Percentiles rank a stretch among this genome's conserved stretches.
Evolutionary conservation across 352 stramenopile genomes (phyloP).

Genomic region (Globisporangium echinulatum): DNA sequence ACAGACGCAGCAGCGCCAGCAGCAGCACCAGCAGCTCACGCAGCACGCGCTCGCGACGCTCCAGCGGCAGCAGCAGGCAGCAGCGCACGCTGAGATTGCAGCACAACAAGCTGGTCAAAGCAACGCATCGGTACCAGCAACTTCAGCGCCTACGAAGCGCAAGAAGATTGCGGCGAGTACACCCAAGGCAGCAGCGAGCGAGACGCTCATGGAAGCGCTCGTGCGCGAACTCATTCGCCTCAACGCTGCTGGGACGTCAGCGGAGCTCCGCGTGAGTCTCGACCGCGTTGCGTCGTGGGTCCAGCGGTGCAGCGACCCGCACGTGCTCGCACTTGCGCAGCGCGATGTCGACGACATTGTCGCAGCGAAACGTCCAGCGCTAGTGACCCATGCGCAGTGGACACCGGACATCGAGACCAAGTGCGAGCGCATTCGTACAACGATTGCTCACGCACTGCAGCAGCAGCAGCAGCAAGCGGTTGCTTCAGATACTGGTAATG

Average conservation of each 20-base stretch:
- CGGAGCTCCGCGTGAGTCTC: constrained; percentile 43
- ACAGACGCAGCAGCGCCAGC: constrained; percentile 22
- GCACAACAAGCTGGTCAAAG: constrained; percentile 12
- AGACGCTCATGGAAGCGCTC: constrained; percentile 58
- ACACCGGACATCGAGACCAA: constrained; percentile 51
- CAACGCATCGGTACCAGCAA: constrained; percentile 8
- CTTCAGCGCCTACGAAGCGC: constrained; percentile 23
- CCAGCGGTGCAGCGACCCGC: constrained; percentile 37
- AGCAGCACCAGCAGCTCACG: constrained; percentile 37
- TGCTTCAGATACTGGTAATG: too few species aligned
- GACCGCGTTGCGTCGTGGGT: constrained; percentile 58
- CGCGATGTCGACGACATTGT: constrained; percentile 47
- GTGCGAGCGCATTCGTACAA: constrained; percentile 45
- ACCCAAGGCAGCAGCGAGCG: constrained; percentile 1
- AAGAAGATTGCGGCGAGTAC: constrained; percentile 18
- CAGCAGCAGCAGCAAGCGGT: constrained; percentile 9
- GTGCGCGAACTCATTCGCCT: constrained; percentile 47
- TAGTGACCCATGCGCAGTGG: constrained; percentile 40
- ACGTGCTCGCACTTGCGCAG: constrained; percentile 45
- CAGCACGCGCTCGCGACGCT: constrained; percentile 36
- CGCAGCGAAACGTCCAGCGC: constrained; percentile 22
- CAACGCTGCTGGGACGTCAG: constrained; percentile 33
- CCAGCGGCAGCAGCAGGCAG: constrained; percentile 12
- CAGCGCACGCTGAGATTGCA: constrained; percentile 5
- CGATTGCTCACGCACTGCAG: constrained; percentile 29